Conservation (phyloP, 768 basidiomycete species). For the Nidularia sp. region DNA sequence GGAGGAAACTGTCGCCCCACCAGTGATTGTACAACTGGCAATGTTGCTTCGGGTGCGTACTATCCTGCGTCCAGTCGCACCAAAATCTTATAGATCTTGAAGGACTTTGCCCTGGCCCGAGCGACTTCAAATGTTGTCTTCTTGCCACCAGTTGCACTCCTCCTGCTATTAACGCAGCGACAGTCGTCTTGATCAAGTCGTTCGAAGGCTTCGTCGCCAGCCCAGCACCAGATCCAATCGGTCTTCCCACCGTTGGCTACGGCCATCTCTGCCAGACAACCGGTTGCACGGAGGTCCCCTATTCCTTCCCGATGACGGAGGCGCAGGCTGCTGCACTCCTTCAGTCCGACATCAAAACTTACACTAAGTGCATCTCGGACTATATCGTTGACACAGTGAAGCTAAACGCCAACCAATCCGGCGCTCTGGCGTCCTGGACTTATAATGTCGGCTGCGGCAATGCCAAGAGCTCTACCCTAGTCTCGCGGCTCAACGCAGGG, state of each 20-base stretch:
- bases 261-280: conserved; percentile 23
- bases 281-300: conserved; percentile 15
- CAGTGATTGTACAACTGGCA: conserved; percentile 15
- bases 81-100: neutral
- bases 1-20: conserved; percentile 20
- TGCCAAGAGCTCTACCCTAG: conserved; percentile 21
- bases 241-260: conserved; percentile 27
- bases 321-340: conserved; percentile 19
- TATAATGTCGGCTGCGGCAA: conserved; percentile 28
- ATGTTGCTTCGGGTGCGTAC: conserved; percentile 14
- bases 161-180: conserved; percentile 18
- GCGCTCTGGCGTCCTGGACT: conserved; percentile 24
- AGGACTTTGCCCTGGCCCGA: conserved; percentile 18
- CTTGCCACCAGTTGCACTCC: conserved; percentile 5
- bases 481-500: conserved; percentile 27
- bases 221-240: conserved; percentile 27
- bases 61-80: neutral
- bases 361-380: conserved; percentile 22
- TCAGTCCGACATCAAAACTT: conserved; percentile 19
- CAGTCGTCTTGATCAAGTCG: conserved; percentile 19
- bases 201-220: conserved; percentile 26
- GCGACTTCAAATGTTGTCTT: conserved; percentile 9
- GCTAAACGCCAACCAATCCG: conserved; percentile 33
- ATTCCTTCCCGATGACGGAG: conserved; percentile 23
- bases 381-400: conserved; percentile 19